Evolutionary conservation across 176 grass and related monocot genomes (phyloP).

Genomic region (Luzula sylvatica): DNA sequence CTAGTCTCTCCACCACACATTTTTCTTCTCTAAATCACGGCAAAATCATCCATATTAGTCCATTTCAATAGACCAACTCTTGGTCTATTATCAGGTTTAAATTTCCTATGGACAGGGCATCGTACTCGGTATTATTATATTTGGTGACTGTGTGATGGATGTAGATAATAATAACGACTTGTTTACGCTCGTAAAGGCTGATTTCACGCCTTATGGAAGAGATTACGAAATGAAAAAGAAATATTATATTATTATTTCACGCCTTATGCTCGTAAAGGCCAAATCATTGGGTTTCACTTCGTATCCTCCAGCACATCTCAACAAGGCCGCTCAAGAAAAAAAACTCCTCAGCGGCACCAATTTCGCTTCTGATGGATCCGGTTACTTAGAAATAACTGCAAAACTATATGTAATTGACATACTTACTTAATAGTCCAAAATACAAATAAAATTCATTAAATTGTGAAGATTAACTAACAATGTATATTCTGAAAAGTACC

Average conservation of each 20-base stretch:
- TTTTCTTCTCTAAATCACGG: too few species aligned
- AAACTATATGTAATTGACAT: conserved; percentile 41
- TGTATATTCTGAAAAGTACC: conserved; percentile 34
- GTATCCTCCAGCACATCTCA: conserved; percentile 77
- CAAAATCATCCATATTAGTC: conserved; percentile 3
- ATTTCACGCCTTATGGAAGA: conserved; percentile 90
- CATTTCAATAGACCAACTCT: conserved; percentile 1
- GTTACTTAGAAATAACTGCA: conserved; percentile 74
- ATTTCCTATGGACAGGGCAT: conserved; percentile 44
- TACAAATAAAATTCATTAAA: too few species aligned
- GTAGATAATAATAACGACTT: conserved; percentile 85
- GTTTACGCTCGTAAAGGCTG: conserved; percentile 68
- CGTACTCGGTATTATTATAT: conserved; percentile 85
- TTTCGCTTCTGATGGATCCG: conserved; percentile 77
- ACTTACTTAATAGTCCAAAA: too few species aligned
- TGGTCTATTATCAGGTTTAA: conserved; percentile 13
- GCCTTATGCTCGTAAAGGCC: conserved; percentile 19
- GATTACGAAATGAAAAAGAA: conserved; percentile 32
- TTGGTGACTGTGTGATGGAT: conserved; percentile 91
- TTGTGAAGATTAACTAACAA: too few species aligned
- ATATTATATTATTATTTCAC: background rate
- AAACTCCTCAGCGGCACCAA: conserved; percentile 76
- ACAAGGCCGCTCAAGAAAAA: conserved; percentile 49
- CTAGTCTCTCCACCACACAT: background rate
- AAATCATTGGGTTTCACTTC: conserved; percentile 64